phyloP scores from a whole-genome alignment of 257 asterid genomes.

The Lantana camara region DNA sequence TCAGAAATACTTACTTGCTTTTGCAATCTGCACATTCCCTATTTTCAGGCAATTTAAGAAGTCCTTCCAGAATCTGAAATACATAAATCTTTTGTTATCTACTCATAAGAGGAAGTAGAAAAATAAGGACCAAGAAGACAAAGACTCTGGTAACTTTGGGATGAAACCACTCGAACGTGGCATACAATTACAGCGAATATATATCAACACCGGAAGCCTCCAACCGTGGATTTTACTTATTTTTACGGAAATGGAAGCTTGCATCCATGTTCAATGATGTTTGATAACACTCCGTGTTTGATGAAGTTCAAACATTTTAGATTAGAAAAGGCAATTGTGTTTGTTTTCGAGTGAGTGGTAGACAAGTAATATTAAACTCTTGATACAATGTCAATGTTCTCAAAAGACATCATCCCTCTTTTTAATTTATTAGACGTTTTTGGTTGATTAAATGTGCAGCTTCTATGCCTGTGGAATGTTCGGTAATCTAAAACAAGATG shows the following conservation, averaged over 20 bases:
- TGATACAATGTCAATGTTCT: no score
- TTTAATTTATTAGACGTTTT: no score
- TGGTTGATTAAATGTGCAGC: no score
- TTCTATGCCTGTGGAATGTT: no score
- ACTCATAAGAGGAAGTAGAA: constrained; percentile 14
- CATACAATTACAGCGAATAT: background rate
- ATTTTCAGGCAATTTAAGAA: constrained; percentile 96
- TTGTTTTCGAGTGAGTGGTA: no score
- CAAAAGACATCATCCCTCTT: no score
- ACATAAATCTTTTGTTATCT: constrained; percentile 27
- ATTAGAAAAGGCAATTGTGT: no score
- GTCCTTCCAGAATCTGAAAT: constrained; percentile 88
- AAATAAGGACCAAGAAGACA: constrained; percentile 12
- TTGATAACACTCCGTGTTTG: no score
- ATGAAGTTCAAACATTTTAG: no score
- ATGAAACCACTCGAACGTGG: background rate
- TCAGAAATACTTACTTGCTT: constrained; percentile 68
- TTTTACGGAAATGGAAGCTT: background rate
- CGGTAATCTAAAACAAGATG: no score
- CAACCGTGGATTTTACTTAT: background rate
- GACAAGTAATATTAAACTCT: no score
- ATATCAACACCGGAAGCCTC: background rate
- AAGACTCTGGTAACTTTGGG: background rate
- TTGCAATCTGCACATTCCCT: constrained; percentile 99
- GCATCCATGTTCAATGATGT: no score